Conservation (phyloP, 352 stramenopile species). For the Peronospora destructor region DNA sequence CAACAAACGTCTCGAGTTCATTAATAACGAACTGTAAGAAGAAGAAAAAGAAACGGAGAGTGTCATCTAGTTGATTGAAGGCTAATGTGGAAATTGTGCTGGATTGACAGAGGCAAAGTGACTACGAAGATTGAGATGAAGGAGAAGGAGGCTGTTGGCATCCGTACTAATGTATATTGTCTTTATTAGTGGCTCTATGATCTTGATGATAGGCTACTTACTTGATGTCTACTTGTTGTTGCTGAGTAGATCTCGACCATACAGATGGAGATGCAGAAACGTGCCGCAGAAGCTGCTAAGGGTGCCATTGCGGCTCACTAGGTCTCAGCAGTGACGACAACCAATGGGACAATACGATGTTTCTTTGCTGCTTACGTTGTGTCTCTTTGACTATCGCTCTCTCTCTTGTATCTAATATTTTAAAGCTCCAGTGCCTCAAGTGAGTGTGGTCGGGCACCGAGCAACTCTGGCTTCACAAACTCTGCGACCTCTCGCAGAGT, state of each 20-base stretch:
- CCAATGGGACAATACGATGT: neutral
- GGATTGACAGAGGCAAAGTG: conserved; percentile 62
- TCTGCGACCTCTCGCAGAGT: conserved; percentile 57
- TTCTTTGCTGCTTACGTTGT: conserved; percentile 9
- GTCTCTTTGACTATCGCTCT: conserved; percentile 1
- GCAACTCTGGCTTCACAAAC: conserved; percentile 43
- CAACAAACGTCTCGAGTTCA: conserved; percentile 93
- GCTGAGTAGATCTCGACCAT: conserved; percentile 71
- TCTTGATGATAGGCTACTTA: neutral
- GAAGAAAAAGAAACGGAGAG: neutral
- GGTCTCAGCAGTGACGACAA: conserved; percentile 1
- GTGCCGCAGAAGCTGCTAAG: conserved; percentile 65
- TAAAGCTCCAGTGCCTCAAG: conserved; percentile 34
- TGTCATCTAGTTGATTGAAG: too few species aligned
- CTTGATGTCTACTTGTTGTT: conserved; percentile 2
- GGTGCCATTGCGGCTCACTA: conserved; percentile 47
- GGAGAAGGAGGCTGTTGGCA: conserved; percentile 86
- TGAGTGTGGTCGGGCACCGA: conserved; percentile 47
- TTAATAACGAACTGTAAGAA: conserved; percentile 87
- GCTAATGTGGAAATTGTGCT: neutral
- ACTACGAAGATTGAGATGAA: conserved; percentile 84
- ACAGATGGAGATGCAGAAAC: conserved; percentile 88
- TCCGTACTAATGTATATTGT: conserved; percentile 66
- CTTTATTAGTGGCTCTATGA: neutral
- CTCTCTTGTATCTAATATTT: conserved; percentile 21